Base-by-base conservation (phyloP, 257 asterid genomes). In the Leonotis leonurus region DNA sequence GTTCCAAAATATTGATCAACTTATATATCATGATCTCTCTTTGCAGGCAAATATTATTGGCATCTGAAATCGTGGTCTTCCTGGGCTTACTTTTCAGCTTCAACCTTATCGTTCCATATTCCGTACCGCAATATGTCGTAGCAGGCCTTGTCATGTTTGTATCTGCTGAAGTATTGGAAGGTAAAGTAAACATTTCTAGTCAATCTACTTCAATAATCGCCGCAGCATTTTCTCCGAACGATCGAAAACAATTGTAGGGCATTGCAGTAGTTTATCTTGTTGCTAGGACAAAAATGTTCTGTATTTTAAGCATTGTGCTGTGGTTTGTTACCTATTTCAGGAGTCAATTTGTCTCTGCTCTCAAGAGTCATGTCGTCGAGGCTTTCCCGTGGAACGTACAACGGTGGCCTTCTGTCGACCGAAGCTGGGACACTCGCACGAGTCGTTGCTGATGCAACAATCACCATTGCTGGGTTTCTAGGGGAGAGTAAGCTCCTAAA, bases 81-180 rank as follows among this genome's bases (percentile, higher is more conserved):
- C 51, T 88, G 69, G 96, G 96, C 12, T 78, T 88, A 73, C 74
- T 91, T 21, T 76, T 85, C 71, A 88, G 98, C 83, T 91, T 91
- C 76, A 77, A 91, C 24, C 70, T 80, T 37, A 10, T 82, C 17
- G 37, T 56, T 60, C 75, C 83, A 16, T 91, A 91, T 71, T 62
- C 96, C 11, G 89, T 85, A 59, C 95, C 95, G 33, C 95, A 91
- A 56, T 91, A 91, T 54, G 95, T 88, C 44, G 18, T 58, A 70
- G 77, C 98, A 2, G 98, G 96, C 67, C 95, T 91, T 24, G 52
- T 81, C 71, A 84, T 85, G 95, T 91, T 91, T 75, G 98, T 91
- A 48, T 80, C 94, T 59, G 96, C 98, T 64, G 98, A 91, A 80
- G 98, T 91, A 8, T 71, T 91, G 66, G 98, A 91, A 88, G 98